Evolutionary conservation across 1,139 yeast genomes (phyloP), one percentile per base, ranked within the genome.

Genomic region (Geotrichum fermentans): DNA sequence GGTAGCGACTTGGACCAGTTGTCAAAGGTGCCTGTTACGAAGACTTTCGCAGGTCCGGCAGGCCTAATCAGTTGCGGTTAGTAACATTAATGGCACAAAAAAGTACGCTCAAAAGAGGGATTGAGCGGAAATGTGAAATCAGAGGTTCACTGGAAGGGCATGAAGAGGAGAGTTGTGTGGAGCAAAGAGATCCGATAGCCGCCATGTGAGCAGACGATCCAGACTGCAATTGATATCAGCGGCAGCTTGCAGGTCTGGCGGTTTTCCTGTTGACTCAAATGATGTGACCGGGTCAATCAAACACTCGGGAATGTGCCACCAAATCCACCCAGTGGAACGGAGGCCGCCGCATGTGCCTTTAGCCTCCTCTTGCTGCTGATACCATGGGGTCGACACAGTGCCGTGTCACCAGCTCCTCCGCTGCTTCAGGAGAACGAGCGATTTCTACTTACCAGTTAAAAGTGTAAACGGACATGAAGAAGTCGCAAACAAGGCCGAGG

Each of bases 1-100:
- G 36, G 29, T 7, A 51, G 40, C 2, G 54, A 47, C 37, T 51
- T 48, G 16, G 54, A 36, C 54, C 54, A 51, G 40, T 51, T 32
- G 36, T 51, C 54, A 38, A 51, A 51, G 16, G 54, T 47, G 11
- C 54, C 54, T 17, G 54, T 51, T 8, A 45, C 54, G 17, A 39
- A 43, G 28, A 51, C 54, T 7, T 45, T 28, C 13, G 34, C 14
- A 18, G 54, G 54, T 16, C 54, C 54, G 17, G 47, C 22, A 8
- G 54, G 54, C 54, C 54, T 51, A 18, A 14, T 4, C 14, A 11
- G 18, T 20, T 14, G 6, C 10, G 24, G 39, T 26, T 22, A 37
- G 33, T 14, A 30, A 5, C 14, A 30, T 8, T 13, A 28, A 28
- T 8, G 30, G 13, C 13, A 28, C 13, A 28, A 28, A 28, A 28